phyloP scores from a whole-genome alignment of 441 rosid species.

The Adansonia grandidieri region DNA sequence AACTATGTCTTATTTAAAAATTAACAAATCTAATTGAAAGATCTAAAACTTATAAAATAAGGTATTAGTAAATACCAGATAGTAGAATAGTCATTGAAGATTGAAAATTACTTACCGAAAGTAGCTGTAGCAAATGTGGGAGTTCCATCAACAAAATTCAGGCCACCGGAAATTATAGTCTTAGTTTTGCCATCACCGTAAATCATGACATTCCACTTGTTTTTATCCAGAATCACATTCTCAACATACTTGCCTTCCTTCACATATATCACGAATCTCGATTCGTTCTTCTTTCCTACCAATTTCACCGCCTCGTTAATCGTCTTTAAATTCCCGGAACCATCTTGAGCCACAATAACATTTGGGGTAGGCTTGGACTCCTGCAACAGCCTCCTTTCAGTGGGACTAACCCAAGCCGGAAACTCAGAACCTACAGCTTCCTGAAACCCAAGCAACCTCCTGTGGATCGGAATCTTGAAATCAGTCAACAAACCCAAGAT shows the following conservation, averaged over 20 bases:
- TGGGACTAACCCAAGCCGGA: slow-evolving; percentile 55
- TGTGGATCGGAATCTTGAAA: slow-evolving; percentile 55
- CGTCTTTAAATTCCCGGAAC: slow-evolving; percentile 48
- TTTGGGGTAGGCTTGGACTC: slow-evolving; percentile 39
- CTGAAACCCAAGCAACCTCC: slow-evolving; percentile 44
- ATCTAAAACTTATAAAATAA: not conserved
- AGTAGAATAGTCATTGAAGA: not conserved
- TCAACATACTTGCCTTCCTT: slow-evolving; percentile 61
- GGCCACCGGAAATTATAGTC: slow-evolving; percentile 57
- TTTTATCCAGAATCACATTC: slow-evolving; percentile 65
- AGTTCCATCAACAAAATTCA: slow-evolving; percentile 63
- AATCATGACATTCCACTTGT: slow-evolving; percentile 77
- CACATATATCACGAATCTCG: slow-evolving; percentile 60
- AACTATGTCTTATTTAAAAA: not conserved
- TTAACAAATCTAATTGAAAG: not conserved
- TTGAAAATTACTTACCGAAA: slow-evolving; percentile 47
- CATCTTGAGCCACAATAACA: slow-evolving; percentile 65
- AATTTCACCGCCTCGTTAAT: slow-evolving; percentile 53
- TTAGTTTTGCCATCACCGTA: slow-evolving; percentile 61
- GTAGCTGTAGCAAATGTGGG: slow-evolving; percentile 75
- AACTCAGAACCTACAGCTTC: slow-evolving; percentile 26
- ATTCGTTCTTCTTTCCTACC: slow-evolving; percentile 55
- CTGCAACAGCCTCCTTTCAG: slow-evolving; percentile 62
- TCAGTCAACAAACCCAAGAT: slow-evolving; percentile 48
- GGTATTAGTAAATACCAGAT: not conserved